Base-by-base conservation (phyloP, 2,329 filamentous ascomycete species). In the Fusarium sp. region DNA sequence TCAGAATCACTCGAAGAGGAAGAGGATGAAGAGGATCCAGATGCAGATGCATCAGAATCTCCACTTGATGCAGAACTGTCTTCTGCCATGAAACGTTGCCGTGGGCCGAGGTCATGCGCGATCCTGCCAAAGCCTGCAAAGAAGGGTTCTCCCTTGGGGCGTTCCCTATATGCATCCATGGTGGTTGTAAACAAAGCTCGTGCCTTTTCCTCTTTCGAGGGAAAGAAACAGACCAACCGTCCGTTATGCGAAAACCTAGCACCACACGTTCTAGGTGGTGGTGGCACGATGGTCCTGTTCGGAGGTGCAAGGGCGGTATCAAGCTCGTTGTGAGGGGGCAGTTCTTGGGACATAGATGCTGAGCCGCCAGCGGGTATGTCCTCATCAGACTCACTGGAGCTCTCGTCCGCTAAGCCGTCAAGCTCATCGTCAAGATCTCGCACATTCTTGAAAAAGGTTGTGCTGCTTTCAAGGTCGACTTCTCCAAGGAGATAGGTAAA, bases 301-400 rank as follows among this genome's bases (percentile, higher is more conserved):
- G 82, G 80, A 3, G 85, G 82, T 3, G 83, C 84, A 43, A 89
- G 79, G 4, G 85, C 84, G 7, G 84, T 84, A 42, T 87, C 86
- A 6, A 84, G 80, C 48, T 88, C 86, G 23, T 81, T 82, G 63
- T 85, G 88, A 11, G 84, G 82, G 42, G 83, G 84, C 23, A 90
- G 80, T 68, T 90, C 88, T 67, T 89, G 88, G 9, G 88, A 90
- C 85, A 90, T 87, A 55, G 86, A 85, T 15, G 84, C 85, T 11
- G 85, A 87, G 20, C 84, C 85, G 6, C 85, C 84, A 4, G 84
- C 76, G 1, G 84, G 83, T 13, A 86, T 85, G 24, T 85, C 83
- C 44, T 83, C 83, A 38, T 94, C 92, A 23, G 94, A 93, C 69
- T 94, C 92, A 73, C 92, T 97, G 5, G 93, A 98, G 70, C 93